Evolutionary conservation across 192 early-diverging fungal genomes (phyloP), one percentile per base, ranked within the genome.

Genomic region (Lobosporangium transversale): DNA sequence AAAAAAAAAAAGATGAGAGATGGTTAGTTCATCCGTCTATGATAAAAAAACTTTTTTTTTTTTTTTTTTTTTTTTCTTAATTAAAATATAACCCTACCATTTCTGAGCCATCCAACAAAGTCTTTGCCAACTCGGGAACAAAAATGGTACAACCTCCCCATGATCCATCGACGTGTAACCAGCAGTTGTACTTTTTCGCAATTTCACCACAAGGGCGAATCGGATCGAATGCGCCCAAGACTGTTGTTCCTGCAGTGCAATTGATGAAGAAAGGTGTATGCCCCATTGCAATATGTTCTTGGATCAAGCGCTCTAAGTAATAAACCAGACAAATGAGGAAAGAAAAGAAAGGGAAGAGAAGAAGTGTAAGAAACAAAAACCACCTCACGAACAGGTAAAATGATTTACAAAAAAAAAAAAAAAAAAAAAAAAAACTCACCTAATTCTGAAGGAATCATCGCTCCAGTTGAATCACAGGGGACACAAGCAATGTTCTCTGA

Each of bases 181-280:
- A 93, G 53, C 90, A 80, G 21, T 80, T 80, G 60, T 84, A 87
- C 31, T 85, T 83, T 58, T 79, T 80, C 30, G 90, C 88, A 45
- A 91, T 80, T 20, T 42, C 66, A 0, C 83, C 84, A 33, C 92
- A 89, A 20, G 63, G 81, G 2, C 66, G 68, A 24, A 94, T 78
- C 7, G 90, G 89, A 60, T 95, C 94, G 71, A 92, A 94, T 0
- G 94, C 88, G 15, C 92, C 90, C 69, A 95, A 73, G 17, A 95
- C 93, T 3, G 92, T 95, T 4, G 94, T 95, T 35, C 94, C 94
- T 40, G 90, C 87, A 0, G 94, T 95, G 10, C 88, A 89, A 68
- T 91, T 92, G 68, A 95, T 87, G 63, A 94, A 93, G 56, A 93
- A 94, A 17, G 94, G 94, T 12, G 80, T 79, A 9, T 84, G 84